Base-by-base conservation (phyloP, 169 alveolate genomes). In the Plasmodium knowlesi region DNA sequence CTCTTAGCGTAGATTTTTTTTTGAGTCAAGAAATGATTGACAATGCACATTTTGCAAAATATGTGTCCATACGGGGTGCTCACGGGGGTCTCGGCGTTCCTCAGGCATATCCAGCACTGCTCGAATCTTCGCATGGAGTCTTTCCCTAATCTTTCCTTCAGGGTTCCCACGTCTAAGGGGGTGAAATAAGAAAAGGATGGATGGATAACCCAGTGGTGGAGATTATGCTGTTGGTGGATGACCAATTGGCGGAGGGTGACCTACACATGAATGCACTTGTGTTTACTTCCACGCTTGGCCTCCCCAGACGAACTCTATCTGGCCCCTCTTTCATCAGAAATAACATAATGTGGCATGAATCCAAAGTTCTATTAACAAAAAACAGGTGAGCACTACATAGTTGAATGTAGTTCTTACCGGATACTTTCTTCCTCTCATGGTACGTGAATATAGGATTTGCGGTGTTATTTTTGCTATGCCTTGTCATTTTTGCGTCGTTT, bases 391-490 rank as follows among this genome's bases (percentile, higher is more conserved):
- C 37, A 67, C 76, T 67, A 67, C 41, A 67, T 0, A 22, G 76
- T 3, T 67, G 76, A 14, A 2, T n/a, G 37, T 67, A 25, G 30
- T 34, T 41, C 79, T 34, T 54, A 95, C 96, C 97, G 81, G 96
- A 93, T 57, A 98, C 96, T 94, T 95, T 97, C 93, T 96, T 92
- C 92, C 98, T 96, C 89, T 98, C 99, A 78, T 97, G 98, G 88
- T 98, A 97, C 8, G 99, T 98, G 92, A 98, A 98, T 28, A 98
- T 96, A 61, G 98, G 95, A 53, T 94, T 95, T 6, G 98, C 98
- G 25, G 99, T 97, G 92, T 97, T 98, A 84, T 98, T 97, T 93
- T 98, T 98, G 73, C 99, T 97, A 91, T 98, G 99, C 86, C 99
- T 96, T 0, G 99, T 96, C 99, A 98, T 98, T 10, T 76, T 91